Conservation (phyloP, 2,329 filamentous ascomycete species). For the Diaporthe batatas region DNA sequence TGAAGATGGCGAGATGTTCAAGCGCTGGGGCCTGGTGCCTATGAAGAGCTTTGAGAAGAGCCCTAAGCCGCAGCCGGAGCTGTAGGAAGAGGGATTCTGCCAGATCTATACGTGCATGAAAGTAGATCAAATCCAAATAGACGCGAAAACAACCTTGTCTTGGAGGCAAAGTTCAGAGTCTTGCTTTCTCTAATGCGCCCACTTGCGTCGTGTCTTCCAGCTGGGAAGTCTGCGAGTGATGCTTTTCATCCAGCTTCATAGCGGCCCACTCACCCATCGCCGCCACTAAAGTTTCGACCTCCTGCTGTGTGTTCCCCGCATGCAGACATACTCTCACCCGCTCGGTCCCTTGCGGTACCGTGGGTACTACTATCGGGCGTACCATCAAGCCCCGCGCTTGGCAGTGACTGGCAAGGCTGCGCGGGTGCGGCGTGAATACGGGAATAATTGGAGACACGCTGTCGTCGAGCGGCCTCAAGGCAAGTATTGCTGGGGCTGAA, state of each 20-base stretch:
- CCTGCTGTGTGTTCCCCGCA: constrained; percentile 69
- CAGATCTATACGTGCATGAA: neutral
- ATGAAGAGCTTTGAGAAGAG: constrained; percentile 66
- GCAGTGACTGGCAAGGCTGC: constrained; percentile 70
- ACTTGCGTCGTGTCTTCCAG: no score
- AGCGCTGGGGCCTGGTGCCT: constrained; percentile 82
- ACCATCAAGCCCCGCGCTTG: constrained; percentile 72
- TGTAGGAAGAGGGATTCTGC: neutral
- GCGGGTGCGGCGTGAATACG: constrained; percentile 69
- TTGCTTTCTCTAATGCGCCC: neutral
- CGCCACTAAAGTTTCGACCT: neutral
- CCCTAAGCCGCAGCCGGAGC: constrained; percentile 12
- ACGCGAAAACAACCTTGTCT: constrained; percentile 35
- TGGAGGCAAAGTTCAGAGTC: neutral
- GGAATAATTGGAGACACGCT: constrained; percentile 73
- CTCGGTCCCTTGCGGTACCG: constrained; percentile 73
- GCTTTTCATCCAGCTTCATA: neutral
- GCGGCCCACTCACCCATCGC: constrained; percentile 3
- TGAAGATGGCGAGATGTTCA: constrained; percentile 87
- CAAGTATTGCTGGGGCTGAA: neutral
- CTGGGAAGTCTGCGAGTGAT: neutral
- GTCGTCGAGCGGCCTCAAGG: neutral
- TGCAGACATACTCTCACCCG: constrained; percentile 77
- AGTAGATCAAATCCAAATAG: constrained; percentile 1
- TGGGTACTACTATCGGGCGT: constrained; percentile 76